A percentile compares a stretch with the other conserved stretches of the same genome.
phyloP scores from a whole-genome alignment of 768 basidiomycete species.

The Russula ochroleuca region DNA sequence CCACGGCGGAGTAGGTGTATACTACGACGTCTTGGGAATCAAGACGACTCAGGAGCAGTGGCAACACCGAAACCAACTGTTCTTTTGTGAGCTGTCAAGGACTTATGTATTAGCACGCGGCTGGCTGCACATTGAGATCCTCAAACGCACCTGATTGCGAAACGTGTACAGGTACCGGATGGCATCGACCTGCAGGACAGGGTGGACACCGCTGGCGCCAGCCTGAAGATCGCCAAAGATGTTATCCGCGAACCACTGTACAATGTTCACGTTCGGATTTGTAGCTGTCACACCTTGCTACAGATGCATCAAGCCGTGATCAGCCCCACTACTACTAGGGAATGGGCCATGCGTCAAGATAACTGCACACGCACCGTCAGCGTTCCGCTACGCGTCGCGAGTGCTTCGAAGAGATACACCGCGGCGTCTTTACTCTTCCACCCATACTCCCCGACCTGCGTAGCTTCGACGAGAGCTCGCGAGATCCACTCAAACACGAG shows the following conservation, averaged over 20 bases:
- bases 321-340: background rate
- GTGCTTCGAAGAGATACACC: conserved; percentile 87
- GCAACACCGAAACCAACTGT: conserved; percentile 87
- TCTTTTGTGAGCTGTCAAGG: conserved; percentile 75
- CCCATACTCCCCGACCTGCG: conserved; percentile 50
- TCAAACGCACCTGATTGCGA: conserved; percentile 73
- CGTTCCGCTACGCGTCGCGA: conserved; percentile 87
- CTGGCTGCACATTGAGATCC: no score
- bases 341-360: background rate
- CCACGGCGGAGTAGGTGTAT: conserved; percentile 95
- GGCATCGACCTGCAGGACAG: conserved; percentile 92
- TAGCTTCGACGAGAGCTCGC: conserved; percentile 66
- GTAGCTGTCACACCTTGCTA: conserved; percentile 92
- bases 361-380: conserved; percentile 50
- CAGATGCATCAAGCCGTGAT: background rate
- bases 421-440: conserved; percentile 96
- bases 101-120: background rate
- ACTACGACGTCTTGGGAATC: conserved; percentile 83
- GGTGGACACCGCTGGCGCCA: conserved; percentile 61
- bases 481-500: conserved; percentile 84
- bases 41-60: conserved; percentile 79
- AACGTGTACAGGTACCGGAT: conserved; percentile 94
- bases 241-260: conserved; percentile 92
- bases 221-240: conserved; percentile 85
- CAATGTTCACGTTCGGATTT: conserved; percentile 87